A percentile compares a stretch with the other conserved stretches of the same genome.
These are phyloP conservation scores for Aurifilum marmelostoma DNA, from an alignment of 2,329 filamentous ascomycete genomes.

Conservation along the genomic window DNA sequence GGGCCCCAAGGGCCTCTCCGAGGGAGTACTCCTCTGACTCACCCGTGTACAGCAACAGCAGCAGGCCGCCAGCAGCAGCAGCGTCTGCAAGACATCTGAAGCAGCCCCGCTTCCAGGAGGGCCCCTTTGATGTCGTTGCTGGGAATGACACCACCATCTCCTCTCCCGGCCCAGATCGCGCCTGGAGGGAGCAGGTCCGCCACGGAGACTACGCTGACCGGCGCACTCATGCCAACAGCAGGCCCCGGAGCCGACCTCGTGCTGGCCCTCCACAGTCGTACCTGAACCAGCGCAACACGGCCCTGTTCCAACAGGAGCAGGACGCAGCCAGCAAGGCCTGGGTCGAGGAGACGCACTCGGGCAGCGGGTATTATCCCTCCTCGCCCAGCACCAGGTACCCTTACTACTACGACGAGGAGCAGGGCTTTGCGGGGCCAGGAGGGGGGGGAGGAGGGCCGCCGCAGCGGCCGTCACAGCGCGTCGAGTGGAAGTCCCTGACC, in stretches of 20 bases:
- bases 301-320: conserved; percentile 7
- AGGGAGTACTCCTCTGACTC: conserved; percentile 22
- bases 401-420: conserved; percentile 23
- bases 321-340: conserved; percentile 15
- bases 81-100: conserved; percentile 5
- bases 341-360: conserved; percentile 18
- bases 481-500: conserved; percentile 46
- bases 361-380: conserved; percentile 7
- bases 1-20: conserved; percentile 4
- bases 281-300: conserved; percentile 19
- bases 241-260: background rate
- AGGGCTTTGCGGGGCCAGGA: conserved; percentile 18
- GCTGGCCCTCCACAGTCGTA: conserved; percentile 19
- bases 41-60: conserved; percentile 11
- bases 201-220: conserved; percentile 20
- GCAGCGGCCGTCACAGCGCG: conserved; percentile 15
- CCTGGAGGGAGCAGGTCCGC: conserved; percentile 25
- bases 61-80: background rate
- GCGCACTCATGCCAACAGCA: conserved; percentile 9
- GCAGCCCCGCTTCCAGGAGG: conserved; percentile 21
- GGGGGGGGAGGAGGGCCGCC: too few relatives aligned
- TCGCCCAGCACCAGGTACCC: conserved; percentile 8
- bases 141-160: background rate
- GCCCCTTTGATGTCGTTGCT: conserved; percentile 8
- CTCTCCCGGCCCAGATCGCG: conserved; percentile 18